Conservation (phyloP, 208 protist genomes). For the Trypanosoma cruzi region DNA sequence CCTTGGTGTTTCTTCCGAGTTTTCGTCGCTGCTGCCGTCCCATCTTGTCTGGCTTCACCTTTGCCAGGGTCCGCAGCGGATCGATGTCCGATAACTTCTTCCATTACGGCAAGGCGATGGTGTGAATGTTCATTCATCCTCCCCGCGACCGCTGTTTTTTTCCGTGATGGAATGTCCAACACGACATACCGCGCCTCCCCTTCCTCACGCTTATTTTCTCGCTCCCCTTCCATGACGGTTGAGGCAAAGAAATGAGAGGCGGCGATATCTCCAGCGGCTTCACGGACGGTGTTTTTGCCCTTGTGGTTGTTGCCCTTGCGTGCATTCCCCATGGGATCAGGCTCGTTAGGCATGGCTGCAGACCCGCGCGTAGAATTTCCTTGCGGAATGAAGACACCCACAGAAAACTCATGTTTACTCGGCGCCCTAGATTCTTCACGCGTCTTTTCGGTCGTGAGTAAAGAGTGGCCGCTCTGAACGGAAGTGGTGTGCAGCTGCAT, state of each 20-base stretch:
- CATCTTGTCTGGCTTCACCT: background rate
- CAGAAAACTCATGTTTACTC: background rate
- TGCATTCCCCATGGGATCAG: background rate
- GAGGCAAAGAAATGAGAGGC: background rate
- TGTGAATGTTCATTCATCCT: background rate
- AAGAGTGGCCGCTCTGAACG: background rate
- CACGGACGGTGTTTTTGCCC: background rate
- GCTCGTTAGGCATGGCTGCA: background rate
- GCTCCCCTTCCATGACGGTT: background rate
- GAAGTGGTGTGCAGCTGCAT: slow-evolving; percentile 5
- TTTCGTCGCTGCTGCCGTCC: background rate
- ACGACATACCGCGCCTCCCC: background rate
- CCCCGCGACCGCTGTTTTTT: background rate
- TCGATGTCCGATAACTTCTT: background rate
- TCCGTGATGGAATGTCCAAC: background rate
- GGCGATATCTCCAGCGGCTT: too few relatives aligned
- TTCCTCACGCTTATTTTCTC: background rate
- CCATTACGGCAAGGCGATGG: too few relatives aligned
- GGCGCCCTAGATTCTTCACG: background rate
- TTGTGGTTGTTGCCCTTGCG: background rate
- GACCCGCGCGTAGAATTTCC: background rate
- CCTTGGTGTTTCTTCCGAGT: background rate
- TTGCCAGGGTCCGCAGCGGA: background rate
- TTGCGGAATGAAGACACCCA: background rate
- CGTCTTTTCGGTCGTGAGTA: background rate